Evolutionary conservation across 2,329 filamentous ascomycete species (phyloP).

Genomic region (Spiromastix sp.): DNA sequence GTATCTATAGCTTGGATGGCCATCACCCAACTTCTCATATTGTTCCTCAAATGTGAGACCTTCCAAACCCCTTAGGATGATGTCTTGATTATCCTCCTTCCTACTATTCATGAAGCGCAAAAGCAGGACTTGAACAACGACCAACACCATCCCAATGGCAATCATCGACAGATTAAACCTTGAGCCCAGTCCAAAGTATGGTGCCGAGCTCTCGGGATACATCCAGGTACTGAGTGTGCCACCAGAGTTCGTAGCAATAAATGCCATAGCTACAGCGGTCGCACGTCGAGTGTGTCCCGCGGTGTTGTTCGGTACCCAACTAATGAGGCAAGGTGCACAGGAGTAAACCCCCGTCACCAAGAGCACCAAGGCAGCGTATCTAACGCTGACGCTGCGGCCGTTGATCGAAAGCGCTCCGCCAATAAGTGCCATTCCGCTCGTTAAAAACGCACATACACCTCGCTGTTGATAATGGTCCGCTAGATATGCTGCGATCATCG

Average conservation of each 20-base stretch:
- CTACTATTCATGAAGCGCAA: constrained; percentile 2
- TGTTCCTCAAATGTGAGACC: neutral
- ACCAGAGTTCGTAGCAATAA: constrained; percentile 51
- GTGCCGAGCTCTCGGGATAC: neutral
- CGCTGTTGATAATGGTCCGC: constrained; percentile 20
- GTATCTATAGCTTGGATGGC: constrained; percentile 4
- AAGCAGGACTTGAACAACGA: neutral
- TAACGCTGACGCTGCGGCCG: constrained; percentile 39
- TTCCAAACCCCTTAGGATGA: neutral
- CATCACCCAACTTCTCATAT: constrained; percentile 3
- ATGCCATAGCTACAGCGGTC: constrained; percentile 54
- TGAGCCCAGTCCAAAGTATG: constrained; percentile 5
- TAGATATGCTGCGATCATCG: constrained; percentile 32
- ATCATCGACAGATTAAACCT: constrained; percentile 4
- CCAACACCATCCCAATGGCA: constrained; percentile 3
- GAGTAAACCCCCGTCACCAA: constrained; percentile 57
- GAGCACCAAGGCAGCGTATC: constrained; percentile 56
- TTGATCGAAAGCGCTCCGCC: constrained; percentile 57
- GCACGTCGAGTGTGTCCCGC: constrained; percentile 61
- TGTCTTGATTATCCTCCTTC: neutral
- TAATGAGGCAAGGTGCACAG: constrained; percentile 52
- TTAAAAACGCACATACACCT: constrained; percentile 52
- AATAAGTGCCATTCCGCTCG: constrained; percentile 50
- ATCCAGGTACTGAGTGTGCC: constrained; percentile 4
- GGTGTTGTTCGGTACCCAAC: constrained; percentile 59